Conservation (phyloP, 163 green algal species). For the Prototheca stagnorum region DNA sequence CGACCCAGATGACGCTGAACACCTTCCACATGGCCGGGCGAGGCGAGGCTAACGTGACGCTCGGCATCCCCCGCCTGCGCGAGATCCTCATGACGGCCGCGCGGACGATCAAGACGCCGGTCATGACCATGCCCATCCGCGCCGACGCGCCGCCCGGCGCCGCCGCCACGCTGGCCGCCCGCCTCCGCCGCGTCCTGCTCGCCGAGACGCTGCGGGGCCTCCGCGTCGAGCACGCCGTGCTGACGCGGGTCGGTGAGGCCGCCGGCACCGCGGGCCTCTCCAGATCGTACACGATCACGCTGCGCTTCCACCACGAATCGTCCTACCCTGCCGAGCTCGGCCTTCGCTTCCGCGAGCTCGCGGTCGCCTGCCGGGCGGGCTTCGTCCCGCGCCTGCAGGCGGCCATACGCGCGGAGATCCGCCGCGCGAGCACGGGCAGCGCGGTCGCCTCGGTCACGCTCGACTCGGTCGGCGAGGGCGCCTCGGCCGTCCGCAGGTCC, state of each 20-base stretch:
- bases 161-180: constrained; percentile 39
- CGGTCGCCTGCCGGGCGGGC: constrained; percentile 23
- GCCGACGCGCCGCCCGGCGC: constrained; percentile 16
- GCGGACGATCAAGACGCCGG: constrained; percentile 64
- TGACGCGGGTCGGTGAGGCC: constrained; percentile 9
- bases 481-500: background rate
- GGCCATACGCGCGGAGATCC: constrained; percentile 20
- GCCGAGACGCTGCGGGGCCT: constrained; percentile 48
- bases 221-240: constrained; percentile 41
- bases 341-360: constrained; percentile 53
- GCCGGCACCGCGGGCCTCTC: constrained; percentile 17
- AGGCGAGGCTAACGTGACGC: constrained; percentile 90
- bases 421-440: constrained; percentile 4
- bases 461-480: constrained; percentile 9
- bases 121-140: constrained; percentile 76
- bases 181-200: constrained; percentile 63
- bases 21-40: constrained; percentile 79
- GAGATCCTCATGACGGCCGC: constrained; percentile 94
- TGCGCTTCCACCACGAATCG: constrained; percentile 11
- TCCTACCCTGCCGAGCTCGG: constrained; percentile 41
- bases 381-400: constrained; percentile 38
- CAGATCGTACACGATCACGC: constrained; percentile 32
- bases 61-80: constrained; percentile 83
- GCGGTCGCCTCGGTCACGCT: constrained; percentile 9
- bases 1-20: constrained; percentile 69